phyloP scores from a whole-genome alignment of 2,329 filamentous ascomycete species.

The Sclerotinia subarctica region DNA sequence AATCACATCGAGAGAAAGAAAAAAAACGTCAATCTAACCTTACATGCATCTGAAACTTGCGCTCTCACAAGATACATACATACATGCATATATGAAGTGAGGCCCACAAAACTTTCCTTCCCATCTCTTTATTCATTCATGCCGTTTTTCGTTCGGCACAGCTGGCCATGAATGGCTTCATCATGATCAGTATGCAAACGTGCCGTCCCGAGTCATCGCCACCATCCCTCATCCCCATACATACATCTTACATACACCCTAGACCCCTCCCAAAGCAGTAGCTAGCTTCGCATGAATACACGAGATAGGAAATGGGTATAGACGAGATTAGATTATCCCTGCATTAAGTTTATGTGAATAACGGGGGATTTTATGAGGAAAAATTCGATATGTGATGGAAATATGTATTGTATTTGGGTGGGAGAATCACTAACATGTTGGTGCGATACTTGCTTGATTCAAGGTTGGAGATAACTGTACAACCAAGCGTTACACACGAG shows the following conservation, averaged over 20 bases:
- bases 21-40: background rate
- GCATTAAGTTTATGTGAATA: no score
- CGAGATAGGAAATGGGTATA: background rate
- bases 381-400: slow-evolving; percentile 3
- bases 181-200: background rate
- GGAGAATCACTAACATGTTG: background rate
- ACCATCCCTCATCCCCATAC: no score
- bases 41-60: background rate
- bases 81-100: background rate
- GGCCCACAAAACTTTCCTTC: background rate
- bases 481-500: slow-evolving; percentile 1
- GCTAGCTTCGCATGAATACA: background rate
- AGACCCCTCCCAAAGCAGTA: background rate
- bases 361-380: background rate
- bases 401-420: background rate
- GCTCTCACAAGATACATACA: background rate
- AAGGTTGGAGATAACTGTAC: slow-evolving; percentile 1
- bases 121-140: background rate
- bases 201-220: background rate
- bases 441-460: background rate
- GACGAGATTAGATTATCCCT: slow-evolving; percentile 1
- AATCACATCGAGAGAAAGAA: background rate
- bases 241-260: no score
- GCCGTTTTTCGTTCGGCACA: slow-evolving; percentile 1
- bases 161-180: background rate